A percentile compares a stretch with the other conserved stretches of the same genome.
Evolutionary conservation across 2,329 filamentous ascomycete species (phyloP).

Genomic region (Paecilomyces formosus): DNA sequence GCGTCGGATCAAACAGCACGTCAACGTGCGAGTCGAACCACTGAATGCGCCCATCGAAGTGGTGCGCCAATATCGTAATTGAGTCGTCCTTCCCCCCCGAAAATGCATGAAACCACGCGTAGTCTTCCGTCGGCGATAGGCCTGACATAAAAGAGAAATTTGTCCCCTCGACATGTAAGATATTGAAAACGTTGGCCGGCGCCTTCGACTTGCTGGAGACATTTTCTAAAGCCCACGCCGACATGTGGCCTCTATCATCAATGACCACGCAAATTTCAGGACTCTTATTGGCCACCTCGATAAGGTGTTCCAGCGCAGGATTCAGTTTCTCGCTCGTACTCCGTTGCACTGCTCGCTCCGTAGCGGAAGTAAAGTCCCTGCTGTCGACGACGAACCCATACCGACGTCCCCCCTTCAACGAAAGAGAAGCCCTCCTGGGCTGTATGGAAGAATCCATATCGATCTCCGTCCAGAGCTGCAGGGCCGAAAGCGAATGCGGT

Average conservation of each 20-base stretch:
- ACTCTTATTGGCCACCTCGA: constrained; percentile 74
- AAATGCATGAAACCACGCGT: constrained; percentile 67
- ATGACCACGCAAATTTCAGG: constrained; percentile 84
- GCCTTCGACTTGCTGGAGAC: constrained; percentile 63
- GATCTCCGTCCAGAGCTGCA: constrained; percentile 74
- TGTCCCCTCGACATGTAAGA: constrained; percentile 66
- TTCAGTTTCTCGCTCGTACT: constrained; percentile 55
- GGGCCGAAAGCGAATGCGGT: constrained; percentile 59
- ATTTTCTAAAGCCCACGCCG: constrained; percentile 87
- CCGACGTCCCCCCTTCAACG: constrained; percentile 39
- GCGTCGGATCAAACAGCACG: constrained; percentile 67
- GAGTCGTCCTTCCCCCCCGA: constrained; percentile 58
- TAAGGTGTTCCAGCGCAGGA: constrained; percentile 72
- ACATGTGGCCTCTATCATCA: constrained; percentile 78
- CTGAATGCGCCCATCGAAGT: constrained; percentile 76
- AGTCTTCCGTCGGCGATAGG: constrained; percentile 34
- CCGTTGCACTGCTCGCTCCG: constrained; percentile 65
- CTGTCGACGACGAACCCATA: constrained; percentile 80
- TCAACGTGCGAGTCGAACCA: constrained; percentile 74
- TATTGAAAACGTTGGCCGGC: constrained; percentile 69
- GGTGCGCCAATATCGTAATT: constrained; percentile 69
- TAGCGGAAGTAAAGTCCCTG: constrained; percentile 68
- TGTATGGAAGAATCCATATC: constrained; percentile 68
- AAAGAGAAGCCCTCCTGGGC: constrained; percentile 38
- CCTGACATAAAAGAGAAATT: constrained; percentile 31